phyloP scores from a whole-genome alignment of 2,329 filamentous ascomycete genomes.

The Didymella glomerata region DNA sequence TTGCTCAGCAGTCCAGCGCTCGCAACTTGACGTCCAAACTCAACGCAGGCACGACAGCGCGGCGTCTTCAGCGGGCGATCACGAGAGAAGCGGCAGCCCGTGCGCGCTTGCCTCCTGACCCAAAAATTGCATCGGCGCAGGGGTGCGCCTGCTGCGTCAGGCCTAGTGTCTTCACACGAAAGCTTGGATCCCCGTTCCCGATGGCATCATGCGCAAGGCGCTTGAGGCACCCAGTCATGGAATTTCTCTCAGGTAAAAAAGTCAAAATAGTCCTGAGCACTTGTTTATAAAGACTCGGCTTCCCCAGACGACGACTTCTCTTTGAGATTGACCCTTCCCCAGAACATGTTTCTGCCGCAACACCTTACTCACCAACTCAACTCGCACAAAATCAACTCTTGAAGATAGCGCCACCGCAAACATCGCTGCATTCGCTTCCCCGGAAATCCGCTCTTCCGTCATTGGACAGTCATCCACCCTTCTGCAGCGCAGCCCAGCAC shows the following conservation, averaged over 20 bases:
- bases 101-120: slow-evolving; percentile 46
- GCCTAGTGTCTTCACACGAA: slow-evolving; percentile 34
- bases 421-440: slow-evolving; percentile 29
- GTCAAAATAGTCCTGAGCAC: slow-evolving; percentile 19
- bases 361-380: slow-evolving; percentile 42
- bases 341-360: slow-evolving; percentile 48
- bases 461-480: slow-evolving; percentile 34
- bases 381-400: slow-evolving; percentile 48
- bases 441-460: slow-evolving; percentile 22
- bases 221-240: slow-evolving; percentile 38
- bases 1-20: slow-evolving; percentile 10
- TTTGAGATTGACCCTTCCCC: slow-evolving; percentile 18
- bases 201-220: slow-evolving; percentile 41
- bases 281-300: slow-evolving; percentile 37
- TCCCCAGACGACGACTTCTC: slow-evolving; percentile 21
- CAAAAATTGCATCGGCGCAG: slow-evolving; percentile 41
- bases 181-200: slow-evolving; percentile 37
- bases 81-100: slow-evolving; percentile 41
- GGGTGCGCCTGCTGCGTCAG: slow-evolving; percentile 26
- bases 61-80: slow-evolving; percentile 34
- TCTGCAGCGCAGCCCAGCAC: slow-evolving; percentile 14
- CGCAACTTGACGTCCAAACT: slow-evolving; percentile 24
- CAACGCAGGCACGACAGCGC: slow-evolving; percentile 17
- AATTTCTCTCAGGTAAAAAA: slow-evolving; percentile 46
- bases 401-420: slow-evolving; percentile 23